Evolutionary conservation across 371 early-diverging fungal genomes (phyloP).

Genomic region (Encephalitozoon romaleae): DNA sequence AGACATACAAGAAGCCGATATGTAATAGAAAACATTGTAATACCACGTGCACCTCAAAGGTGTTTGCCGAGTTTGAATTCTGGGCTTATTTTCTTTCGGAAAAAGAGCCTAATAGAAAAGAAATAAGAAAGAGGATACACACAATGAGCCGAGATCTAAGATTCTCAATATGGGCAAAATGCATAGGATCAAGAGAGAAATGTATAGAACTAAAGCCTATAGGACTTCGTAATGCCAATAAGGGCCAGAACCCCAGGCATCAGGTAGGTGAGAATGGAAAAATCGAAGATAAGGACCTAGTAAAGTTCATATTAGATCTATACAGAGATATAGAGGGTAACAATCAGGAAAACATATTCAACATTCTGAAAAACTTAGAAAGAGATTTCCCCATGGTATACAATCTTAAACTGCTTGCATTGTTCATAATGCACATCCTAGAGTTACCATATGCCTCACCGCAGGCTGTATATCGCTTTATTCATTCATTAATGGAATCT

Average conservation of each 20-base stretch:
- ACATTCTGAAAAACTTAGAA: conserved; percentile 28
- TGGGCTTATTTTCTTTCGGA: conserved; percentile 34
- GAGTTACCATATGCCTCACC: neutral
- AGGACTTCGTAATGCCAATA: neutral
- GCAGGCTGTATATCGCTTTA: neutral
- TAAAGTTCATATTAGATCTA: neutral
- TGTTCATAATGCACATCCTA: conserved; percentile 15
- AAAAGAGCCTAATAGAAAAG: neutral
- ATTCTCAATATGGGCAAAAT: conserved; percentile 23
- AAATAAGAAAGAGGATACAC: conserved; percentile 14
- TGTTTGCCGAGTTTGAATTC: conserved; percentile 30
- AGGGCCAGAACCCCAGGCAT: no score
- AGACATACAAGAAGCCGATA: conserved; percentile 8
- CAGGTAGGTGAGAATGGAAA: neutral
- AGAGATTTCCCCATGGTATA: neutral
- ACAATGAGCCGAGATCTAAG: neutral
- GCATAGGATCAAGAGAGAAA: neutral
- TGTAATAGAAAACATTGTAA: conserved; percentile 42
- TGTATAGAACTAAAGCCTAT: neutral
- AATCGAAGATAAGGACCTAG: neutral
- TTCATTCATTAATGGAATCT: neutral
- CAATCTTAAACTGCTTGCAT: neutral
- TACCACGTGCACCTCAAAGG: neutral
- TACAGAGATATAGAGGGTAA: neutral
- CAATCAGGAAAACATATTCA: conserved; percentile 21